Evolutionary conservation across 257 asterid species (phyloP), one percentile per base, ranked within the genome.

Genomic region (Fraxinus pennsylvanica): DNA sequence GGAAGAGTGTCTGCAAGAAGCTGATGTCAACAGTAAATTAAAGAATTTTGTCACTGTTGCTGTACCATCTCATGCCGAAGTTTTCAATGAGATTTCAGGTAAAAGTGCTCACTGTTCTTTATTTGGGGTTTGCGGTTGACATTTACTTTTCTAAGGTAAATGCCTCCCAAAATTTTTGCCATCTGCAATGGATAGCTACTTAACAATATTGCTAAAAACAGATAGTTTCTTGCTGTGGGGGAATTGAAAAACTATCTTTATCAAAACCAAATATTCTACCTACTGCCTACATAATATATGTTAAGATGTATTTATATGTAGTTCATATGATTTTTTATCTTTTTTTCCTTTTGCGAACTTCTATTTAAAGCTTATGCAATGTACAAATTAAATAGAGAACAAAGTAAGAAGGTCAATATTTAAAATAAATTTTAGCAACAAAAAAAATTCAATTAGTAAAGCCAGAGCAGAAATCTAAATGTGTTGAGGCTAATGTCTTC

Each of bases 31-130:
- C 43, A 43, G 65, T 87, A 75, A 81, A 61, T 76, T 83, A 74
- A 78, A 69, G 68, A 82, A 79, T 81, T 76, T 76, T 59, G 91
- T 90, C 68, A 89, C 92, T 38, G 47, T 89, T 85, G 98, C 97
- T 36, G 68, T 85, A 68, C 82, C 89, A 70, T 88, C 94, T 76
- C 77, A 79, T 61, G 69, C 87, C 8, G 73, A 78, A 71, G 83
- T 80, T 79, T 86, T 81, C 30, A 72, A 71, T 83, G 84, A 80
- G n/a, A 78, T 72, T 73, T 67, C 88, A 83, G 96, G 97, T 94
- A 79, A 68, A 66, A 63, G 35, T 63, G 36, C 36, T 63, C 2
- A 27, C 67, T 59, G 19, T 45, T 74, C 61, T 69, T 50, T 63
- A 50, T 9, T 27, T 80, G 33, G 69, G 32, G 1, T 72, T 77